A percentile compares a stretch with the other conserved stretches of the same genome.
These are phyloP conservation scores for Tuber magnatum DNA, from an alignment of 495 filamentous ascomycete species.

Conservation along the genomic window DNA sequence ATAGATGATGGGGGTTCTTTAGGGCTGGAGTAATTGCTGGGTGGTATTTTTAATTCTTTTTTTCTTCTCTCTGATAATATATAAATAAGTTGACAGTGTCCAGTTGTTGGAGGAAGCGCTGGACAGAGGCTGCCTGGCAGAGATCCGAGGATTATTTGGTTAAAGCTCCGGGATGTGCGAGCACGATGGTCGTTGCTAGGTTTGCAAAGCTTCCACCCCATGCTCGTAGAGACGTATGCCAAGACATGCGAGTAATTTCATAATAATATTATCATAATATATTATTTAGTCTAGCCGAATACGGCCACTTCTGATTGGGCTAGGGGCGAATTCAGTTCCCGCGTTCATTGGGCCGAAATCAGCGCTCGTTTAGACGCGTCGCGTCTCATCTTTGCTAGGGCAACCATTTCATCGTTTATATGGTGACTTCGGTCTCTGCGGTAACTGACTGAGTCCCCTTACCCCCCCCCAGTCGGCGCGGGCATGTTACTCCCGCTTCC, in stretches of 20 bases:
- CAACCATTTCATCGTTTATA: slow-evolving; percentile 1
- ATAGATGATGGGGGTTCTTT: not conserved
- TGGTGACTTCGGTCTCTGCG: not conserved
- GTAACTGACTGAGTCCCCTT: not conserved
- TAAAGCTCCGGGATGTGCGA: not conserved
- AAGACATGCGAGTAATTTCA: not conserved
- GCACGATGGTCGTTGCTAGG: not conserved
- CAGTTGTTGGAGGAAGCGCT: not conserved
- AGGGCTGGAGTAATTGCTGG: not conserved
- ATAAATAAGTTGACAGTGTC: not conserved
- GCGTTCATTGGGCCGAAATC: not conserved
- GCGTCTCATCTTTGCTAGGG: slow-evolving; percentile 15
- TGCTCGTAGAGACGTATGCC: not conserved
- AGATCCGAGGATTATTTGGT: not conserved
- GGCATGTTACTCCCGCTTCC: not conserved
- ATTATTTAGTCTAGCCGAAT: not conserved
- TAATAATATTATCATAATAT: too few relatives aligned
- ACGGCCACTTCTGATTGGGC: not conserved
- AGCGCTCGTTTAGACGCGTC: slow-evolving; percentile 6
- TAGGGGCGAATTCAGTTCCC: not conserved
- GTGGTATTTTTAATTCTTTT: not conserved
- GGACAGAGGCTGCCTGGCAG: not conserved
- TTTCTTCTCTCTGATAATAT: not conserved
- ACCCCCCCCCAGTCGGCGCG: not conserved
- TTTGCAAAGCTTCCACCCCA: not conserved